Conservation (phyloP, 2,329 filamentous ascomycete genomes). For the Pseudopithomyces maydicus region DNA sequence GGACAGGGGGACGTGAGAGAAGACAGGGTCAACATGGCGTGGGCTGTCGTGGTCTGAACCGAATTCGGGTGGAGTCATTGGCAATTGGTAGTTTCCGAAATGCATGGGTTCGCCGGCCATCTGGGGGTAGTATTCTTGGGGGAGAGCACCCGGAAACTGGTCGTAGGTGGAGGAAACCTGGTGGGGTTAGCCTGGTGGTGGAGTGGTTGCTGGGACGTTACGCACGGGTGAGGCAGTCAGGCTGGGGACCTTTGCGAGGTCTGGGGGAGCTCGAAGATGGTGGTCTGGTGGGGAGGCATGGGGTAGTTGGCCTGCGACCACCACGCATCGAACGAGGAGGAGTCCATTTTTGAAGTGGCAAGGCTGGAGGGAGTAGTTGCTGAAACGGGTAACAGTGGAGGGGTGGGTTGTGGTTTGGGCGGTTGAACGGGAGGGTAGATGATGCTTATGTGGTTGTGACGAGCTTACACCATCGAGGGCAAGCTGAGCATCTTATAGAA, state of each 20-base stretch:
- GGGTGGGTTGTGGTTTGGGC: constrained; percentile 5
- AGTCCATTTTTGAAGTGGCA: constrained; percentile 34
- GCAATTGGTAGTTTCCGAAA: constrained; percentile 41
- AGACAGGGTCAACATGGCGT: constrained; percentile 36
- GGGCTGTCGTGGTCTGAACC: constrained; percentile 46
- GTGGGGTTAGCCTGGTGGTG: constrained; percentile 9
- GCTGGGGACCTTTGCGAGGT: constrained; percentile 44
- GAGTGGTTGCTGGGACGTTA: background rate
- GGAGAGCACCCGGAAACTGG: constrained; percentile 37
- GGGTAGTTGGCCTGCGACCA: constrained; percentile 39
- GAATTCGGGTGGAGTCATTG: constrained; percentile 47
- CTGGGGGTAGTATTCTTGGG: constrained; percentile 40
- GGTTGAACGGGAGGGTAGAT: constrained; percentile 17
- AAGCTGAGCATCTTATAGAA: constrained; percentile 42
- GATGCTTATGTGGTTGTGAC: constrained; percentile 30
- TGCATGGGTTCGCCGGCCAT: constrained; percentile 39
- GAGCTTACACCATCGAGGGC: constrained; percentile 38
- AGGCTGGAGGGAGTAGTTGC: constrained; percentile 3
- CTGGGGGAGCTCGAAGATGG: constrained; percentile 41
- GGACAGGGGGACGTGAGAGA: constrained; percentile 13
- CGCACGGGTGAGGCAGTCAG: constrained; percentile 46
- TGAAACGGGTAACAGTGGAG: constrained; percentile 4
- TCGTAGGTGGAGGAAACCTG: constrained; percentile 46
- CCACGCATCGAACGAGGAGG: constrained; percentile 45
- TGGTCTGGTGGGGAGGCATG: constrained; percentile 36